A percentile compares a stretch with the other conserved stretches of the same genome.
phyloP scores from a whole-genome alignment of 805 yeast genomes.

The Yueomyces sinensis region DNA sequence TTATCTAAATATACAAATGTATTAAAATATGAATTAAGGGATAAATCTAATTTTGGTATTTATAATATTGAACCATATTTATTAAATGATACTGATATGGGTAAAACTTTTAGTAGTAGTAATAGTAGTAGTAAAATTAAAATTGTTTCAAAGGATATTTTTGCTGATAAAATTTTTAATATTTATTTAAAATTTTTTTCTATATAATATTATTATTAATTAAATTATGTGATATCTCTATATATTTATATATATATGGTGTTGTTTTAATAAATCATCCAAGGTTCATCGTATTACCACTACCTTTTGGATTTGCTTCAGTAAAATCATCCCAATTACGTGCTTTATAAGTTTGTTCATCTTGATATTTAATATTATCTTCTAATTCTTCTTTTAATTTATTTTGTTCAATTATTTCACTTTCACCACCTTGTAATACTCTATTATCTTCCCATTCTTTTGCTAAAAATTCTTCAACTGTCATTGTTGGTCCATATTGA shows the following conservation, averaged over 20 bases:
- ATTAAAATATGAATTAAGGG: constrained; percentile 10
- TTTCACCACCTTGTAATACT: constrained; percentile 40
- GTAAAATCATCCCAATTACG: constrained; percentile 91
- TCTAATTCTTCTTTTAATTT: constrained; percentile 32
- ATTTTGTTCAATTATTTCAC: constrained; percentile 24
- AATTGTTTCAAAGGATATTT: no score
- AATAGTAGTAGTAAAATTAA: no score
- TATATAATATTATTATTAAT: no score
- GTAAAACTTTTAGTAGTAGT: neutral
- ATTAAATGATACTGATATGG: constrained; percentile 20
- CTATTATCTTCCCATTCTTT: constrained; percentile 80
- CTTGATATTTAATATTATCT: constrained; percentile 47
- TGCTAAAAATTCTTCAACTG: constrained; percentile 83
- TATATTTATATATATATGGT: no score
- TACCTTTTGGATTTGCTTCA: constrained; percentile 75
- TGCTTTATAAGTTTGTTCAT: constrained; percentile 55
- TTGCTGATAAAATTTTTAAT: no score
- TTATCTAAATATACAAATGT: constrained; percentile 14
- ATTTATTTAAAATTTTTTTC: no score
- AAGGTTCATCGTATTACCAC: constrained; percentile 72
- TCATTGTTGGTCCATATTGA: constrained; percentile 84
- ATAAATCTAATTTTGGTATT: constrained; percentile 1
- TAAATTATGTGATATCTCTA: no score
- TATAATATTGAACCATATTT: constrained; percentile 12
- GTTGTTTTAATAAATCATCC: constrained; percentile 28